Evolutionary conservation across 2,329 filamentous ascomycete species (phyloP).

Genomic region (Thelonectria discophora): DNA sequence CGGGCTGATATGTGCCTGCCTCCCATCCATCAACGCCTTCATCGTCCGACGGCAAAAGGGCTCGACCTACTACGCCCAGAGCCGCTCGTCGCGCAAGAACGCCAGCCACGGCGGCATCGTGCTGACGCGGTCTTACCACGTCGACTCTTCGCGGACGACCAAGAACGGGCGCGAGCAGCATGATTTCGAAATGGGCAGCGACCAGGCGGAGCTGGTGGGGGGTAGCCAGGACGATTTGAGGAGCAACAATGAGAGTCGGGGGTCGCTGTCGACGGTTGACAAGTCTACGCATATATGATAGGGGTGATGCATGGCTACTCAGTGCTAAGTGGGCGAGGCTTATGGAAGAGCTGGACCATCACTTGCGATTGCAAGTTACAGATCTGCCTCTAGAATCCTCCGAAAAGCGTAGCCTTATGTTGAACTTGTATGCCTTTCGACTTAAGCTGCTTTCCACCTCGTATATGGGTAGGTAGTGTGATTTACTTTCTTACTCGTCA

Average conservation of each 20-base stretch:
- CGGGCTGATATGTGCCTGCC: slow-evolving; percentile 31
- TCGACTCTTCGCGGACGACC: slow-evolving; percentile 33
- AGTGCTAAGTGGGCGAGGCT: too few relatives aligned
- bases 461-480: too few relatives aligned
- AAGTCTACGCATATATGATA: neutral
- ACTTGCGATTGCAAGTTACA: too few relatives aligned
- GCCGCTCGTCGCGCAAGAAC: slow-evolving; percentile 19
- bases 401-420: too few relatives aligned
- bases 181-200: slow-evolving; percentile 31
- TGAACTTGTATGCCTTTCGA: too few relatives aligned
- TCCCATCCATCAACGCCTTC: slow-evolving; percentile 34
- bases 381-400: too few relatives aligned
- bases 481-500: too few relatives aligned
- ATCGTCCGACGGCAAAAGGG: slow-evolving; percentile 28
- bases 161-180: slow-evolving; percentile 19
- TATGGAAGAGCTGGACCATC: too few relatives aligned
- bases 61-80: slow-evolving; percentile 38
- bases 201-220: slow-evolving; percentile 36
- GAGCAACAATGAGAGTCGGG: slow-evolving; percentile 21
- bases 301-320: too few relatives aligned
- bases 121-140: slow-evolving; percentile 42
- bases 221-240: slow-evolving; percentile 28
- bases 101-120: slow-evolving; percentile 41
- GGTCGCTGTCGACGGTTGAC: slow-evolving; percentile 19
- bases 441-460: too few relatives aligned